Conservation (phyloP, 1,284 basidiomycete genomes). For the Flammula alnicola region DNA sequence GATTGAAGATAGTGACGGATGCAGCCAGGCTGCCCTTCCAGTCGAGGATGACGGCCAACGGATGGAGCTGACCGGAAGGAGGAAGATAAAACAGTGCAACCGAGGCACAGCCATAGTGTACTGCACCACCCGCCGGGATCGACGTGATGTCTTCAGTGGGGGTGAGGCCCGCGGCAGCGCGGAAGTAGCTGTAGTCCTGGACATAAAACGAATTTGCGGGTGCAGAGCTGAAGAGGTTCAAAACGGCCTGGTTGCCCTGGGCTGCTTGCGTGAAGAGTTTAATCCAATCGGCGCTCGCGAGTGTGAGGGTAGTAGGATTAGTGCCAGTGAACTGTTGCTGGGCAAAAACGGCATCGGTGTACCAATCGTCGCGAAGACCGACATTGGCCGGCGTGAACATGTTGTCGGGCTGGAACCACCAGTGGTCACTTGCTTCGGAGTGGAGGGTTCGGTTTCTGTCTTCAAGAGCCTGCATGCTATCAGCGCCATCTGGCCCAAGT, state of each 20-base stretch:
- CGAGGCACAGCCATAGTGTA: constrained; percentile 27
- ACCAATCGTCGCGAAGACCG: constrained; percentile 31
- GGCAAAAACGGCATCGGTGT: constrained; percentile 30
- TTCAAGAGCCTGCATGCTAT: constrained; percentile 22
- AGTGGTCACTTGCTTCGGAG: constrained; percentile 10
- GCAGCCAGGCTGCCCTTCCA: constrained; percentile 28
- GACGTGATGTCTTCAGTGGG: constrained; percentile 13
- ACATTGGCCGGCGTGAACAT: constrained; percentile 28
- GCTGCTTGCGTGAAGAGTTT: constrained; percentile 18
- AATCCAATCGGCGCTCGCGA: constrained; percentile 22
- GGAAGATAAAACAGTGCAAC: constrained; percentile 30
- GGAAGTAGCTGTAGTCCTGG: constrained; percentile 31
- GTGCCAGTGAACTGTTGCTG: constrained; percentile 32
- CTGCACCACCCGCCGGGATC: constrained; percentile 3
- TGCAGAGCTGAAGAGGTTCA: constrained; percentile 14
- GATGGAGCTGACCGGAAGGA: constrained; percentile 27
- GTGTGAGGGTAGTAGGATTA: constrained; percentile 29
- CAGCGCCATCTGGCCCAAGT: constrained; percentile 8
- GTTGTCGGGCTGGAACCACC: constrained; percentile 10
- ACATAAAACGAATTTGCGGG: constrained; percentile 21
- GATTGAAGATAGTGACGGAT: constrained; percentile 32
- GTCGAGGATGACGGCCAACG: constrained; percentile 31
- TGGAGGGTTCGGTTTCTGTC: constrained; percentile 15
- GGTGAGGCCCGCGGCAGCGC: constrained; percentile 18
- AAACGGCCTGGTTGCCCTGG: constrained; percentile 15